These are phyloP conservation scores for Styphnolobium japonicum DNA, from an alignment of 306 rosid species.

Conservation along the genomic window DNA sequence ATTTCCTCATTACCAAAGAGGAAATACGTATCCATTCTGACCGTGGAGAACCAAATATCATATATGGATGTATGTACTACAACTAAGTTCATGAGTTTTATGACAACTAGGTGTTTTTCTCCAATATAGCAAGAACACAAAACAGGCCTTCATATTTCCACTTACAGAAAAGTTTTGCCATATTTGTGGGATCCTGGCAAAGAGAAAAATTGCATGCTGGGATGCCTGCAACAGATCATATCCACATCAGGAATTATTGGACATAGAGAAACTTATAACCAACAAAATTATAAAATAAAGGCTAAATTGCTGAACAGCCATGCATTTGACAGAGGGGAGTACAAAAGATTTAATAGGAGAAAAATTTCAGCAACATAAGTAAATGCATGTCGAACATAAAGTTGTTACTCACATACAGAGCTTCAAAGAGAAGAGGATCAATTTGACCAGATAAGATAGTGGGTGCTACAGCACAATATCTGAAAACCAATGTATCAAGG, in stretches of 20 bases:
- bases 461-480: conserved; percentile 92
- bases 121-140: conserved; percentile 22
- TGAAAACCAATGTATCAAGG: conserved; percentile 68
- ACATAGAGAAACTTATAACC: background rate
- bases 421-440: conserved; percentile 85
- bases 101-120: background rate
- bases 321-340: background rate
- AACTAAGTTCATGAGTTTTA: background rate
- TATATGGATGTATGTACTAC: background rate
- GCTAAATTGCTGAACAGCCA: background rate
- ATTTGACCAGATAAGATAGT: conserved; percentile 87
- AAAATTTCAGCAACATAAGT: conserved; percentile 15
- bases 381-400: background rate
- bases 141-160: conserved; percentile 24
- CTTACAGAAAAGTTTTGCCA: conserved; percentile 93
- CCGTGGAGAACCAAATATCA: background rate
- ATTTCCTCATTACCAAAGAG: background rate
- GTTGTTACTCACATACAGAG: conserved; percentile 78
- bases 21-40: conserved; percentile 5
- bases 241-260: conserved; percentile 29
- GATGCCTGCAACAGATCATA: conserved; percentile 71
- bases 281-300: background rate
- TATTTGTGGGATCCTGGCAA: conserved; percentile 94
- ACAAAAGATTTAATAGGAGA: background rate
- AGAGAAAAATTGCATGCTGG: conserved; percentile 87